Evolutionary conservation across 768 basidiomycete genomes (phyloP).

Genomic region (Lactarius deliciosus): DNA sequence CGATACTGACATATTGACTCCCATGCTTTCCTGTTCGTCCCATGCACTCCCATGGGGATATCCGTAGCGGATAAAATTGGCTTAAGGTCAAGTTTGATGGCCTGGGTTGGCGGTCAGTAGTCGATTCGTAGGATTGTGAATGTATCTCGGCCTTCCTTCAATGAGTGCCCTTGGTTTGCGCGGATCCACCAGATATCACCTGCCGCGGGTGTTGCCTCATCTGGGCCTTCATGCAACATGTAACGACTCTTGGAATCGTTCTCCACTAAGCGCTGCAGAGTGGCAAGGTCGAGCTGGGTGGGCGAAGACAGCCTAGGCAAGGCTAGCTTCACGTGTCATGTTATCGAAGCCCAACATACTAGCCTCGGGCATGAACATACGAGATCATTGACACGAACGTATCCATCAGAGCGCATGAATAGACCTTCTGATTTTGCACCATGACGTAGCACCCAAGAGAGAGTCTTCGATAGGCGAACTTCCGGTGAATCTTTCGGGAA

Average conservation of each 20-base stretch:
- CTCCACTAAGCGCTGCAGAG: constrained; percentile 62
- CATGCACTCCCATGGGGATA: constrained; percentile 82
- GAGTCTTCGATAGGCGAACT: constrained; percentile 75
- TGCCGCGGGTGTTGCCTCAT: constrained; percentile 32
- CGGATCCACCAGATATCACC: constrained; percentile 77
- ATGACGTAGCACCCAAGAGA: constrained; percentile 92
- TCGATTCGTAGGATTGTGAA: background rate
- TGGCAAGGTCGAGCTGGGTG: constrained; percentile 48
- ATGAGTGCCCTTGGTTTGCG: constrained; percentile 88
- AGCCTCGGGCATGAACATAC: constrained; percentile 49
- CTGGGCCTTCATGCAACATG: constrained; percentile 51
- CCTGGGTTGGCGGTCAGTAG: constrained; percentile 41
- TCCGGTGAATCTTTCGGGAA: constrained; percentile 62
- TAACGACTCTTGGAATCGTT: constrained; percentile 68
- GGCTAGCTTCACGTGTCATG: constrained; percentile 50
- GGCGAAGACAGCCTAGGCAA: constrained; percentile 58
- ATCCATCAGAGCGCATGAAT: constrained; percentile 80
- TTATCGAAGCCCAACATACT: constrained; percentile 12
- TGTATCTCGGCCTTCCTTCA: constrained; percentile 57
- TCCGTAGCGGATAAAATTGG: constrained; percentile 57
- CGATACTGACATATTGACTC: constrained; percentile 54
- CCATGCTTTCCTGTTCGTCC: constrained; percentile 73
- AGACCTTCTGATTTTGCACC: constrained; percentile 77
- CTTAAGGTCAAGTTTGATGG: constrained; percentile 64
- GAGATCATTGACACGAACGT: constrained; percentile 75